A percentile compares a stretch with the other conserved stretches of the same genome.
These are phyloP conservation scores for Sporobolomyces phaffii DNA, from an alignment of 768 basidiomycete species.

Conservation along the genomic window DNA sequence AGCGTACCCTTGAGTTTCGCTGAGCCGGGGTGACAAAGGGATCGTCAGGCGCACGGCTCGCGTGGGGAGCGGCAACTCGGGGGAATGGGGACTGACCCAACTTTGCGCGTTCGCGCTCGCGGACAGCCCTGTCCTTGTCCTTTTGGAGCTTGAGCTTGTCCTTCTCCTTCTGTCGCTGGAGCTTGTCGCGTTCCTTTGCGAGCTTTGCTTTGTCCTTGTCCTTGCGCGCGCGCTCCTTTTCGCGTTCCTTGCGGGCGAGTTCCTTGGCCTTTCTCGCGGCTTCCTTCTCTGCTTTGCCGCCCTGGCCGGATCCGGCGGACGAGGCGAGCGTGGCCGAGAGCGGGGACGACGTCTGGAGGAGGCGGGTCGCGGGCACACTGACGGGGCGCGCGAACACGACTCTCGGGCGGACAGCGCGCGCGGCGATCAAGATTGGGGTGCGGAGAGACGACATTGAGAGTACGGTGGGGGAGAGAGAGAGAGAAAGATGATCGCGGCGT, in stretches of 20 bases:
- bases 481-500: background rate
- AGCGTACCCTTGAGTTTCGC: background rate
- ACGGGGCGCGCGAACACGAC: background rate
- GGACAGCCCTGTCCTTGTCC: conserved; percentile 17
- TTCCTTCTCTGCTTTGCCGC: conserved; percentile 23
- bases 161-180: conserved; percentile 10
- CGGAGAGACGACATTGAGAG: background rate
- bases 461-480: background rate
- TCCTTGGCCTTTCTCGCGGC: conserved; percentile 6
- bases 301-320: conserved; percentile 21
- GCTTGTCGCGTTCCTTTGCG: conserved; percentile 11
- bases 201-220: conserved; percentile 1
- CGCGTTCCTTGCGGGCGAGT: conserved; percentile 9
- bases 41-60: no score
- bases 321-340: background rate
- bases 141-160: conserved; percentile 13
- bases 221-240: conserved; percentile 25
- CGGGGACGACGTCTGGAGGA: background rate
- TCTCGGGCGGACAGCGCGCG: background rate
- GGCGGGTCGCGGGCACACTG: background rate
- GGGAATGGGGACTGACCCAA: background rate
- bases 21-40: background rate
- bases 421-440: background rate
- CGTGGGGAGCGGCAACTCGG: no score
- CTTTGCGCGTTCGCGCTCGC: conserved; percentile 8